Percentiles rank a stretch among this genome's conserved stretches.
phyloP scores from a whole-genome alignment of 2,329 filamentous ascomycete species.

The Trichoderma gracile region DNA sequence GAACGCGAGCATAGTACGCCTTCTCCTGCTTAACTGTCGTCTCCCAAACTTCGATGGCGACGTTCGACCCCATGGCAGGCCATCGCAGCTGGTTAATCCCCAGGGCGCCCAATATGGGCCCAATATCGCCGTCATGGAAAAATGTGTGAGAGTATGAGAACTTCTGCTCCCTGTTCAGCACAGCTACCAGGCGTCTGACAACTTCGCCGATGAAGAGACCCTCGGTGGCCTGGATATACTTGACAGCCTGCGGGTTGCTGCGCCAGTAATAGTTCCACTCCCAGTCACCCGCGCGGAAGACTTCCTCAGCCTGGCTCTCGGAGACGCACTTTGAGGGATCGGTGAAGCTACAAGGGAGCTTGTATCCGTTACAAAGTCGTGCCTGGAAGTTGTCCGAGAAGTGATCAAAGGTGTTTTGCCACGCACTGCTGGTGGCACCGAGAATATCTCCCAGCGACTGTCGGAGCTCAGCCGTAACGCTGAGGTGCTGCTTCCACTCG shows the following conservation, averaged over 20 bases:
- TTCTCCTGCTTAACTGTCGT: neutral
- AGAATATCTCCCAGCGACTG: conserved; percentile 10
- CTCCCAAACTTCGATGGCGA: conserved; percentile 20
- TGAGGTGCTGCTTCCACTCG: conserved; percentile 18
- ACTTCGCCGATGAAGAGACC: conserved; percentile 15
- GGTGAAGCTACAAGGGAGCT: conserved; percentile 17
- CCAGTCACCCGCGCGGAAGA: conserved; percentile 20
- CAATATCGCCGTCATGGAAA: conserved; percentile 12
- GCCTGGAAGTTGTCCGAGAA: conserved; percentile 24
- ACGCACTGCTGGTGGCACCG: conserved; percentile 5
- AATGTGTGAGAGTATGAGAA: conserved; percentile 18
- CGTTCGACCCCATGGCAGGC: conserved; percentile 19
- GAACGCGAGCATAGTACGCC: conserved; percentile 13
- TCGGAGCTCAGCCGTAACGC: conserved; percentile 9
- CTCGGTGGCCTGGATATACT: conserved; percentile 17
- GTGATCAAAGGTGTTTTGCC: conserved; percentile 21
- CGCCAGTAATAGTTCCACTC: conserved; percentile 23
- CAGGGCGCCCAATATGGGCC: conserved; percentile 13
- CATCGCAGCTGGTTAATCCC: conserved; percentile 20
- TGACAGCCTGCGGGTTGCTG: neutral
- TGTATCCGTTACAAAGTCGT: conserved; percentile 14
- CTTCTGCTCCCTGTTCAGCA: neutral
- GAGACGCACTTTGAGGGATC: conserved; percentile 12
- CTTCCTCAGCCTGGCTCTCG: conserved; percentile 9
- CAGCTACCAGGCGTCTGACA: conserved; percentile 8